phyloP scores from a whole-genome alignment of 1,284 basidiomycete genomes.

The Ganoderma leucocontextum region DNA sequence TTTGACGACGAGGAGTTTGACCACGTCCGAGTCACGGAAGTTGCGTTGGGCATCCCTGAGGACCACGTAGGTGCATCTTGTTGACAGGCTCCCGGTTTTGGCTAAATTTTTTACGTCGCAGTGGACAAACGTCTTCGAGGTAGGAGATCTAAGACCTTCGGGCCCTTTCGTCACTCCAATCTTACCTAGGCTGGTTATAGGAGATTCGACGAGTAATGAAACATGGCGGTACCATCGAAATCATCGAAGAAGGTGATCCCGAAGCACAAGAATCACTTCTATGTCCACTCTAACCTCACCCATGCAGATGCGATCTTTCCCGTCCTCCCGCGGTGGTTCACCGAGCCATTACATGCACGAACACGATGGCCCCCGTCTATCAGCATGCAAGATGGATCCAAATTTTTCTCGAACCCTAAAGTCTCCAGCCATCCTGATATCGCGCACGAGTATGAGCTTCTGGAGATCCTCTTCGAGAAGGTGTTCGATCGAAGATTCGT shows the following conservation, averaged over 20 bases:
- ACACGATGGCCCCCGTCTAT: slow-evolving; percentile 33
- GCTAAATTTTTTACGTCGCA: slow-evolving; percentile 38
- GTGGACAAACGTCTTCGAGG: slow-evolving; percentile 76
- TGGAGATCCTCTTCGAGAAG: slow-evolving; percentile 42
- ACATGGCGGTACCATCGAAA: slow-evolving; percentile 71
- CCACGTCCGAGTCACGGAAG: slow-evolving; percentile 68
- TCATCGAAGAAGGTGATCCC: slow-evolving; percentile 68
- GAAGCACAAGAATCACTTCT: neutral
- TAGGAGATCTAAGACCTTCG: slow-evolving; percentile 40
- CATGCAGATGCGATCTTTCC: slow-evolving; percentile 45
- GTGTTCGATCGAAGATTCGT: slow-evolving; percentile 46
- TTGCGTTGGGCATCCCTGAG: slow-evolving; percentile 75
- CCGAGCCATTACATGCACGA: slow-evolving; percentile 40
- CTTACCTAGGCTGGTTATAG: slow-evolving; percentile 44
- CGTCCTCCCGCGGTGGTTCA: slow-evolving; percentile 44
- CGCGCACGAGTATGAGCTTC: slow-evolving; percentile 43
- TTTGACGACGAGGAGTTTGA: slow-evolving; percentile 82
- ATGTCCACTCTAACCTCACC: slow-evolving; percentile 5
- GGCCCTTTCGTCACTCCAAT: neutral
- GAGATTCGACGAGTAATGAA: slow-evolving; percentile 73
- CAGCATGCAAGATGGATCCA: slow-evolving; percentile 35
- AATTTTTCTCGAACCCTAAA: slow-evolving; percentile 17
- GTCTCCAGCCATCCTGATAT: slow-evolving; percentile 20
- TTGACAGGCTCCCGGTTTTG: neutral
- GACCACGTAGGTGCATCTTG: slow-evolving; percentile 58